A percentile compares a stretch with the other conserved stretches of the same genome.
Conservation (phyloP, 192 early-diverging fungal species). For the Mortierella antarctica region DNA sequence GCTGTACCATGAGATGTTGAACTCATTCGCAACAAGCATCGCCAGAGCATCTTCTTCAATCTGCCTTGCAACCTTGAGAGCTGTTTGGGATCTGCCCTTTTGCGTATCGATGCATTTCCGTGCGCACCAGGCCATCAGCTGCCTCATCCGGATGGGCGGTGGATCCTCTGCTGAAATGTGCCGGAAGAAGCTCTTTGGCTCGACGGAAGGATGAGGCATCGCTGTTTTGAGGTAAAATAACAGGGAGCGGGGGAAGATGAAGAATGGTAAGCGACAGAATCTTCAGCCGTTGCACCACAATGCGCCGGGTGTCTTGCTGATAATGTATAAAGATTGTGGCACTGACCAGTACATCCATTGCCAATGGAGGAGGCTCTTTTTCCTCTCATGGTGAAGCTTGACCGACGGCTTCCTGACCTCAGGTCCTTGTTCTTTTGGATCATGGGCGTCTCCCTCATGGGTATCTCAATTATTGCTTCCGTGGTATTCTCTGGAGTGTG, state of each 20-base stretch:
- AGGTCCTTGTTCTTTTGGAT: slow-evolving; percentile 51
- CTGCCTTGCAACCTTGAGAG: slow-evolving; percentile 31
- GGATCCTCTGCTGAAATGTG: slow-evolving; percentile 48
- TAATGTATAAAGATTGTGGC: background rate
- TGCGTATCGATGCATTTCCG: slow-evolving; percentile 29
- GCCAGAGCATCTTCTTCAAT: slow-evolving; percentile 37
- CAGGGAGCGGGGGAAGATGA: background rate
- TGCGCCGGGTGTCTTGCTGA: background rate
- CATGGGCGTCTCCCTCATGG: slow-evolving; percentile 49
- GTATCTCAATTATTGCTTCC: slow-evolving; percentile 29
- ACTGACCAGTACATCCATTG: slow-evolving; percentile 37
- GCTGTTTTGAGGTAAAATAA: slow-evolving; percentile 9
- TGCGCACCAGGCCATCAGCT: slow-evolving; percentile 48
- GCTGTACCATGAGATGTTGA: slow-evolving; percentile 43
- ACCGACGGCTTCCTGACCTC: slow-evolving; percentile 29
- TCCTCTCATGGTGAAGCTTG: slow-evolving; percentile 38
- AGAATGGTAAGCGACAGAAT: background rate
- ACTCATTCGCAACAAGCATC: slow-evolving; percentile 16
- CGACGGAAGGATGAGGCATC: slow-evolving; percentile 38
- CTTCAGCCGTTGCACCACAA: too few species aligned
- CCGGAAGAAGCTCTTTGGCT: slow-evolving; percentile 37
- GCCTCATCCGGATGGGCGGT: slow-evolving; percentile 45
- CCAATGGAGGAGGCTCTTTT: slow-evolving; percentile 49
- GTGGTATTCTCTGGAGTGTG: slow-evolving; percentile 19
- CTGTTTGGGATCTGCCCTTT: slow-evolving; percentile 7